Percentiles rank a stretch among this genome's conserved stretches.
Evolutionary conservation across 2,329 filamentous ascomycete genomes (phyloP).

Genomic region (Aspergillus ochraceoroseus): DNA sequence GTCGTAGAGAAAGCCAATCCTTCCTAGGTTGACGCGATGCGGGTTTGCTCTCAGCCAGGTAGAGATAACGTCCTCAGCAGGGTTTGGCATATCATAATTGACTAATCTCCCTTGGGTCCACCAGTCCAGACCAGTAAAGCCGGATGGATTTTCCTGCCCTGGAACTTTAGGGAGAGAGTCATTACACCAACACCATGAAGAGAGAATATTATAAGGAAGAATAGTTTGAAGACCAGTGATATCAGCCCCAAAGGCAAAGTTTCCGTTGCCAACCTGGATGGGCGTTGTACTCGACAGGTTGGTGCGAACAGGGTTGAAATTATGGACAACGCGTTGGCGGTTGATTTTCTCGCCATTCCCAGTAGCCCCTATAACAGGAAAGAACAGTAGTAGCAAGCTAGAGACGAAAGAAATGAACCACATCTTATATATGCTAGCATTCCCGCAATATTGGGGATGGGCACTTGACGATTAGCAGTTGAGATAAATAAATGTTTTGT

Average conservation of each 20-base stretch:
- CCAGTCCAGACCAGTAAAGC: slow-evolving; percentile 44
- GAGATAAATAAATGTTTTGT: too few species aligned
- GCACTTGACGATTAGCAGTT: too few species aligned
- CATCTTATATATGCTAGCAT: too few species aligned
- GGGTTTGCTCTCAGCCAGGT: slow-evolving; percentile 55
- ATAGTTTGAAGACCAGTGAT: slow-evolving; percentile 47
- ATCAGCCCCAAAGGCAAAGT: slow-evolving; percentile 47
- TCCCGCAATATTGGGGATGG: too few species aligned
- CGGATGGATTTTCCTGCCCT: slow-evolving; percentile 31
- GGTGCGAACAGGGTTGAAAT: slow-evolving; percentile 49
- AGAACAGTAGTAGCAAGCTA: too few species aligned
- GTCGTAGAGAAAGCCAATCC: slow-evolving; percentile 47
- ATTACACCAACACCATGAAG: slow-evolving; percentile 47
- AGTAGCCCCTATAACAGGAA: too few species aligned
- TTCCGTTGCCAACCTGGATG: slow-evolving; percentile 48
- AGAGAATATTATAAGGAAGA: slow-evolving; percentile 41
- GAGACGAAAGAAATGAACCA: too few species aligned
- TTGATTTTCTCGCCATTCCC: too few species aligned
- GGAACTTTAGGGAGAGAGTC: slow-evolving; percentile 40
- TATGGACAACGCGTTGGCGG: slow-evolving; percentile 19
- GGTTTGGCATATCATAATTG: slow-evolving; percentile 44
- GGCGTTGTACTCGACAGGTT: slow-evolving; percentile 50
- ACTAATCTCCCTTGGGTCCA: slow-evolving; percentile 44
- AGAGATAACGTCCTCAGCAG: slow-evolving; percentile 40
- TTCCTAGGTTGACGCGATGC: slow-evolving; percentile 49